Conservation (phyloP, 352 stramenopile species). For the Pythium dissotocum region DNA sequence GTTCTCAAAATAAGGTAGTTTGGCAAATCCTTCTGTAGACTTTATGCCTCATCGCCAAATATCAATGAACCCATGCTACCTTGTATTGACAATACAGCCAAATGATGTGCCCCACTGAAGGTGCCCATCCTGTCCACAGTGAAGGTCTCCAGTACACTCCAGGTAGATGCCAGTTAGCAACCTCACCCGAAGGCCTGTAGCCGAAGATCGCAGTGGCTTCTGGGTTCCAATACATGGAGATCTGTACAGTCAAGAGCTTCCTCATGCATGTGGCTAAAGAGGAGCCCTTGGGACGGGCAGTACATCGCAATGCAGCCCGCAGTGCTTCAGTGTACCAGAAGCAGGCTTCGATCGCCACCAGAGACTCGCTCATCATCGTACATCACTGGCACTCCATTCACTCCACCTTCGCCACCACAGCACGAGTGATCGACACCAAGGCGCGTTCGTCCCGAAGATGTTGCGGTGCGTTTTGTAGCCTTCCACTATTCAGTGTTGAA, state of each 20-base stretch:
- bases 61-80: neutral
- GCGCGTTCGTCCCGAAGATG: neutral
- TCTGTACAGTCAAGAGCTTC: too few species aligned
- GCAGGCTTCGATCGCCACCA: too few species aligned
- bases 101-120: neutral
- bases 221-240: too few species aligned
- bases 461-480: neutral
- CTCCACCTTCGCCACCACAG: neutral
- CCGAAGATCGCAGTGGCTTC: too few species aligned
- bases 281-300: too few species aligned
- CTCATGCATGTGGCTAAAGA: too few species aligned
- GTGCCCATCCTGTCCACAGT: neutral
- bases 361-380: too few species aligned
- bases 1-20: constrained; percentile 13
- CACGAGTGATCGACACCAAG: too few species aligned
- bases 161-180: too few species aligned
- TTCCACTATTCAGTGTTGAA: constrained; percentile 12
- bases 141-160: constrained; percentile 7
- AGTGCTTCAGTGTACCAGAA: too few species aligned
- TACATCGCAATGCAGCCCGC: too few species aligned
- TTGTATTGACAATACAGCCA: constrained; percentile 9
- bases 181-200: too few species aligned
- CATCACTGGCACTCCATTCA: neutral
- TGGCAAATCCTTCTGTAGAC: neutral
- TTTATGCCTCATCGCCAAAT: neutral